Base-by-base conservation (phyloP, 2,329 filamentous ascomycete genomes). In the Fusarium compactum region DNA sequence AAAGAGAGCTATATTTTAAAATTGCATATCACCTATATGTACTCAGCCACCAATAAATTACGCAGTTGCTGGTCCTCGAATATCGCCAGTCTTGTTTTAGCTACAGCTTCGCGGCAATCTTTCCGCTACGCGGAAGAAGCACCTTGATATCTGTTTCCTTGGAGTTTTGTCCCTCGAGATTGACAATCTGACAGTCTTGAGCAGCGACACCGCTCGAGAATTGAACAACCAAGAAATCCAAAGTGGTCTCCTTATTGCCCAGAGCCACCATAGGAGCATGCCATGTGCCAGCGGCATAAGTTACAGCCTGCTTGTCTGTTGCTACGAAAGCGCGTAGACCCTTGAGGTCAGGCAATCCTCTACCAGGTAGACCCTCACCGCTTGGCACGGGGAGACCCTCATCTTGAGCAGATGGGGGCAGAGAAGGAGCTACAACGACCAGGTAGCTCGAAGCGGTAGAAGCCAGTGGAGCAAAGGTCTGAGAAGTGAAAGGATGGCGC, bases 231-330 rank as follows among this genome's bases (percentile, higher is more conserved):
- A 97, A 88, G 79, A 98, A 98, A 77, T 96, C 93, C 50, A 98
- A 84, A 22, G 90, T 85, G 27, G 83, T 81, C 3, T 81, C 84
- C 4, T 75, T 59, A 4, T 77, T 69, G 0, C 95, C 95, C 51
- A 98, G 80, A 18, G 93, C 94, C 16, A 94, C 92, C 95, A 99
- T 98, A 1, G 96, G 96, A 66, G 95, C 94, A 83, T 99, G 96
- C 89, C 95, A 99, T 57, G 94, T 98, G 8, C 94, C 96, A 2
- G 92, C 90, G 2, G 88, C 94, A 79, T 98, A 99, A 5, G 94
- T 98, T 16, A 99, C 93, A 14, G 94, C 95, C 82, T 97, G 94
- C 25, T 87, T 85, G 5, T 89, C 90, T 52, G 86, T 88, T 3
- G 93, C 95, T 58, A 97, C 82, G 78, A 98, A 99, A 0, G 94